A percentile compares a stretch with the other conserved stretches of the same genome.
Conservation (phyloP, 208 protist species). For the Wallacemonas sp. region DNA sequence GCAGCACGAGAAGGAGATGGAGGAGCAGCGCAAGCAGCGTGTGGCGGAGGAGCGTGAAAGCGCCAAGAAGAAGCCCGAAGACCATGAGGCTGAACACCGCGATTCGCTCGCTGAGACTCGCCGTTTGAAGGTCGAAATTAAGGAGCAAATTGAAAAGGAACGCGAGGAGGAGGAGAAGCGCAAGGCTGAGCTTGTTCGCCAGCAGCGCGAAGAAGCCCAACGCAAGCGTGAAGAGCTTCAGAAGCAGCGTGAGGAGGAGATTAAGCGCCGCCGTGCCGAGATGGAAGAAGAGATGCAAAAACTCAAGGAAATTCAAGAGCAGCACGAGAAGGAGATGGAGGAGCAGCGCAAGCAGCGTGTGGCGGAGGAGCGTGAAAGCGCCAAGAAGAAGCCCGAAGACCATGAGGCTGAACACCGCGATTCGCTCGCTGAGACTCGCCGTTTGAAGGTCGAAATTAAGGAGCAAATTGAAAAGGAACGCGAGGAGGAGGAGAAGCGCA, state of each 20-base stretch:
- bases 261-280: conserved; percentile 15
- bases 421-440: conserved; percentile 3
- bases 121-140: conserved; percentile 2
- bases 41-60: conserved; percentile 18
- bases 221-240: conserved; percentile 27
- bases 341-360: conserved; percentile 30
- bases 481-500: conserved; percentile 35
- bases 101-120: conserved; percentile 5
- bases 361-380: conserved; percentile 12
- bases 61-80: conserved; percentile 19
- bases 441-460: conserved; percentile 6
- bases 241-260: conserved; percentile 17
- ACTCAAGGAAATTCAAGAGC: conserved; percentile 24
- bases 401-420: conserved; percentile 13
- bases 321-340: conserved; percentile 33
- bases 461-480: conserved; percentile 17
- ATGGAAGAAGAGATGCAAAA: conserved; percentile 20
- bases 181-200: conserved; percentile 22
- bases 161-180: conserved; percentile 33
- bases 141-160: conserved; percentile 18
- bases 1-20: conserved; percentile 31
- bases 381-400: conserved; percentile 19
- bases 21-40: conserved; percentile 28
- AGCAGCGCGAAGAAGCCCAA: conserved; percentile 30
- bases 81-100: conserved; percentile 12